phyloP scores from a whole-genome alignment of 805 yeast genomes.

The Ogataea allantospora region DNA sequence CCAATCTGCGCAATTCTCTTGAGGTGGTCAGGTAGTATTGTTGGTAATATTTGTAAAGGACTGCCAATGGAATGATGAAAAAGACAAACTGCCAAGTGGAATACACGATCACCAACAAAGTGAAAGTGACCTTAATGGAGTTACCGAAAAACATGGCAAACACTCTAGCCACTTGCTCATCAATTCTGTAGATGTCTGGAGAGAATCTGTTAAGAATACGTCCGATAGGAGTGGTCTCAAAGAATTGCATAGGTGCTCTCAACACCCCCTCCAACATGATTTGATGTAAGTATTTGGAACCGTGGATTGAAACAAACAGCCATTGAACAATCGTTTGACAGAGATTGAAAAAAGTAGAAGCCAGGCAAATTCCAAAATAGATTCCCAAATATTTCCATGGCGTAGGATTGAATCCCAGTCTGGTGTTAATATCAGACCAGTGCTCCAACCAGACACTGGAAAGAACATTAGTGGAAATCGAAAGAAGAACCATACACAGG shows the following conservation, averaged over 20 bases:
- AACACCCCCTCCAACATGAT: constrained; percentile 70
- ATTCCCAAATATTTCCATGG: constrained; percentile 70
- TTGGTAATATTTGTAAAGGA: constrained; percentile 69
- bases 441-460: constrained; percentile 92
- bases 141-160: constrained; percentile 67
- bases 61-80: constrained; percentile 65
- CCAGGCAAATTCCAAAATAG: constrained; percentile 72
- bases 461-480: constrained; percentile 60
- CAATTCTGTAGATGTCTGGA: constrained; percentile 85
- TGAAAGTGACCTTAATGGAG: constrained; percentile 62
- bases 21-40: constrained; percentile 74
- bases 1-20: constrained; percentile 79
- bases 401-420: constrained; percentile 66
- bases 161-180: constrained; percentile 70
- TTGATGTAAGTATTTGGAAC: constrained; percentile 74
- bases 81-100: constrained; percentile 87
- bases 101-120: constrained; percentile 73
- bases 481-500: constrained; percentile 50
- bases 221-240: constrained; percentile 95
- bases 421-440: constrained; percentile 91
- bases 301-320: constrained; percentile 80
- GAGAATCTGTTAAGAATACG: constrained; percentile 89
- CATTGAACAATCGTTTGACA: constrained; percentile 68
- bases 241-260: constrained; percentile 92
- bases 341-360: constrained; percentile 58